Conservation (phyloP, 345 rosid species). For the Leavenworthia alabamica region DNA sequence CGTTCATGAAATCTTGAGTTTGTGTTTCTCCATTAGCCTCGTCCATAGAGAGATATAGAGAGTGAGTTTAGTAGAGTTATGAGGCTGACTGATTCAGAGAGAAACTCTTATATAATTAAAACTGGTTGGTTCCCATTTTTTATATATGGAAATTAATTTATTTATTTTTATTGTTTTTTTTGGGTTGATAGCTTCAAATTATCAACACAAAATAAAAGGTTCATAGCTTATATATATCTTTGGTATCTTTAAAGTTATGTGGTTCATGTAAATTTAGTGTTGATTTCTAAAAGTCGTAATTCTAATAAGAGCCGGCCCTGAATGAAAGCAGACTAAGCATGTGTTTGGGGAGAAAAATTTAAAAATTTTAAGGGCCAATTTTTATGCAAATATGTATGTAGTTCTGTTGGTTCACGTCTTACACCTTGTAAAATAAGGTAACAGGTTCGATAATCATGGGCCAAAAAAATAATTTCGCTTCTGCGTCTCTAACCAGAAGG, state of each 20-base stretch:
- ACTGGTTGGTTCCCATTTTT: not conserved
- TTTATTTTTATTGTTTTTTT: not conserved
- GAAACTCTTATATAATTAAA: constrained; percentile 18
- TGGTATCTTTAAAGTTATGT: not conserved
- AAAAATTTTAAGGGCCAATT: no score
- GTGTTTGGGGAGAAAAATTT: no score
- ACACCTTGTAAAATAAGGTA: no score
- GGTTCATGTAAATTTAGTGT: not conserved
- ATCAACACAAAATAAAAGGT: not conserved
- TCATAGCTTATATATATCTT: not conserved
- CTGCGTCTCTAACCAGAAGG: no score
- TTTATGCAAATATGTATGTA: no score
- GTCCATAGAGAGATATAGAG: constrained; percentile 20
- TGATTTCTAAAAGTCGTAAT: not conserved
- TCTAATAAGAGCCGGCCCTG: no score
- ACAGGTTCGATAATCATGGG: no score
- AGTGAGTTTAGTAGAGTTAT: constrained; percentile 7
- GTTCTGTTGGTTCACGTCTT: no score
- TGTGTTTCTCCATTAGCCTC: constrained; percentile 16
- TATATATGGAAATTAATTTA: constrained; percentile 6
- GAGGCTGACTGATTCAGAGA: constrained; percentile 15
- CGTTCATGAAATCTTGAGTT: constrained; percentile 56
- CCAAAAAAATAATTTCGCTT: no score
- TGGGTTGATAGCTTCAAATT: constrained; percentile 9
- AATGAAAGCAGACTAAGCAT: no score